These are phyloP conservation scores for Populus deltoides DNA, from an alignment of 345 rosid species.

Conservation along the genomic window DNA sequence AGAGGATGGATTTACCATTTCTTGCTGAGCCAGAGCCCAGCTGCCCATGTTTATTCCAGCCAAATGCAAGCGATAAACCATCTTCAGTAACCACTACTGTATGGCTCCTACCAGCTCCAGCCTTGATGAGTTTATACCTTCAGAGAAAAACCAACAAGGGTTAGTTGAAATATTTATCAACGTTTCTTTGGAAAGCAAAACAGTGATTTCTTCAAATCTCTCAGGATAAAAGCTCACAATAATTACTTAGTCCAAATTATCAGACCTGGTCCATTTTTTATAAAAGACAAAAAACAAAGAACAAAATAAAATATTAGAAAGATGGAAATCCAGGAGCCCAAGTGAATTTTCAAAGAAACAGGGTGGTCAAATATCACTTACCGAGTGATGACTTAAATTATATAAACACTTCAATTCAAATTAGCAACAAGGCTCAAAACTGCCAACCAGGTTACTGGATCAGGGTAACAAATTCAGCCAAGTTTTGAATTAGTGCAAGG, in stretches of 20 bases:
- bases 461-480: neutral
- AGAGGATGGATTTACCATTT: constrained; percentile 53
- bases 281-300: neutral
- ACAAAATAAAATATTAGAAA: neutral
- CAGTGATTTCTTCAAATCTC: neutral
- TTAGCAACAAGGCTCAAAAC: neutral
- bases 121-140: constrained; percentile 74
- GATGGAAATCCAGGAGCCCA: neutral
- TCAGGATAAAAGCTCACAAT: neutral
- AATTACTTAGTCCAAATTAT: neutral
- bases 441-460: neutral
- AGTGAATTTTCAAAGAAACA: too few species aligned
- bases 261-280: neutral
- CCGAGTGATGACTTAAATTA: neutral
- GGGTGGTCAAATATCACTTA: too few species aligned
- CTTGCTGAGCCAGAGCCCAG: constrained; percentile 74
- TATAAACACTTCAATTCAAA: neutral
- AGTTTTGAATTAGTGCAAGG: neutral
- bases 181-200: neutral
- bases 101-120: constrained; percentile 77
- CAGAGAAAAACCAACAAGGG: constrained; percentile 4
- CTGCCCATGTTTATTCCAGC: constrained; percentile 98
- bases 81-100: constrained; percentile 77
- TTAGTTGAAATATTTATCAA: neutral
- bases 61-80: constrained; percentile 79